A percentile compares a stretch with the other conserved stretches of the same genome.
Evolutionary conservation across 164 flowering plant species (phyloP).

Genomic region (Santalum album): DNA sequence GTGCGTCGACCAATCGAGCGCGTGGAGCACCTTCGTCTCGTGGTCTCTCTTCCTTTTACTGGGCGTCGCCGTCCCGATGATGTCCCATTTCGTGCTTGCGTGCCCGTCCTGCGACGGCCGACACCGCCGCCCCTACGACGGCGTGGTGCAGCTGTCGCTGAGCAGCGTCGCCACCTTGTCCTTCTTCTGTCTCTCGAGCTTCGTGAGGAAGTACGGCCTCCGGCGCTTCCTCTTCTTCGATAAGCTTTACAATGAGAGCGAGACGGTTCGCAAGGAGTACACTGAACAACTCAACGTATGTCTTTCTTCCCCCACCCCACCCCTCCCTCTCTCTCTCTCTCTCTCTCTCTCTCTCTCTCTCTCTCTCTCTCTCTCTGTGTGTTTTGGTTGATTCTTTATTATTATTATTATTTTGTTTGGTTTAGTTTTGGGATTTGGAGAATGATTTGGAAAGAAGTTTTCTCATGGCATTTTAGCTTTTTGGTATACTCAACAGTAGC

Average conservation of each 20-base stretch:
- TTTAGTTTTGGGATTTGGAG: too few relatives aligned
- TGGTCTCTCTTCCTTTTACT: conserved; percentile 63
- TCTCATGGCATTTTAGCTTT: too few relatives aligned
- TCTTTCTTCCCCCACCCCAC: too few relatives aligned
- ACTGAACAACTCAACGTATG: conserved; percentile 64
- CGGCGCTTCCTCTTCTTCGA: conserved; percentile 80
- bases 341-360: conserved; percentile 8
- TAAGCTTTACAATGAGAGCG: conserved; percentile 73
- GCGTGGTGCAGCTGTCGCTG: conserved; percentile 62
- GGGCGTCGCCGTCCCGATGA: conserved; percentile 43
- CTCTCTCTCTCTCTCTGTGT: too few relatives aligned
- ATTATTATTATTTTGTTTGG: too few relatives aligned
- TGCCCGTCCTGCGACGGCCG: conserved; percentile 52
- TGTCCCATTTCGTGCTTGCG: conserved; percentile 63
- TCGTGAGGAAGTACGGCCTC: conserved; percentile 55
- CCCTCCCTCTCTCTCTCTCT: too few relatives aligned
- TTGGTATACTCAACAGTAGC: too few relatives aligned
- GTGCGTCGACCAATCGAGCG: conserved; percentile 78
- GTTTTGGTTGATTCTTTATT: too few relatives aligned
- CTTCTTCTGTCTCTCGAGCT: conserved; percentile 54
- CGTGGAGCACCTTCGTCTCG: conserved; percentile 35
- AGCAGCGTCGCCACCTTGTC: conserved; percentile 55
- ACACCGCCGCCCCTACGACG: conserved; percentile 61
- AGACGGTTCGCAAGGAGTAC: conserved; percentile 55
- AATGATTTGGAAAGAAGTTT: too few relatives aligned